Percentiles rank a stretch among this genome's conserved stretches.
Conservation (phyloP, 179 eudicot species). For the Actinidia arguta region DNA sequence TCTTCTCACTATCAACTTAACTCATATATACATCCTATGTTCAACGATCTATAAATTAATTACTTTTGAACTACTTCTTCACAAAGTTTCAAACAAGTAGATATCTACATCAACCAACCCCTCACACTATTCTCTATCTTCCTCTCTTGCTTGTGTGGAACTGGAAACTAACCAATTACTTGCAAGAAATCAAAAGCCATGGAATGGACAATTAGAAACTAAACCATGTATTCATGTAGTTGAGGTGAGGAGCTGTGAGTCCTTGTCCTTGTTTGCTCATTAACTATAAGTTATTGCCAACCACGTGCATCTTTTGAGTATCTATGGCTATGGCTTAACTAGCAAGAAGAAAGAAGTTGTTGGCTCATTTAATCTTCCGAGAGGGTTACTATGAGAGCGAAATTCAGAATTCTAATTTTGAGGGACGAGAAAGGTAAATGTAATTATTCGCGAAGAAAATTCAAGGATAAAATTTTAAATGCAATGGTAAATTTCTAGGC, state of each 20-base stretch:
- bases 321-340: not conserved
- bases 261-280: not conserved
- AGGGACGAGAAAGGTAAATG: too few species aligned
- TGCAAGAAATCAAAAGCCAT: not conserved
- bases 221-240: not conserved
- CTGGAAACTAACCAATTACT: not conserved
- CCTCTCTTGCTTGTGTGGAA: not conserved
- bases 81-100: conserved; percentile 1
- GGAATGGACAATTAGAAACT: not conserved
- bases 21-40: not conserved
- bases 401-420: too few species aligned
- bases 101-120: conserved; percentile 16
- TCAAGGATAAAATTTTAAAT: too few species aligned
- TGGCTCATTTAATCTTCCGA: conserved; percentile 8
- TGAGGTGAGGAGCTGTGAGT: conserved; percentile 8
- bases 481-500: too few species aligned
- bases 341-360: not conserved
- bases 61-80: not conserved
- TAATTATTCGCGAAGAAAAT: too few species aligned
- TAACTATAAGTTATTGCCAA: not conserved
- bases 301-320: not conserved
- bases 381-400: too few species aligned
- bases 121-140: not conserved
- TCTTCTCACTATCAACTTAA: not conserved
- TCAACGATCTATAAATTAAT: not conserved